Conservation (phyloP, 495 filamentous ascomycete genomes). For the Trichoderma erinaceum region DNA sequence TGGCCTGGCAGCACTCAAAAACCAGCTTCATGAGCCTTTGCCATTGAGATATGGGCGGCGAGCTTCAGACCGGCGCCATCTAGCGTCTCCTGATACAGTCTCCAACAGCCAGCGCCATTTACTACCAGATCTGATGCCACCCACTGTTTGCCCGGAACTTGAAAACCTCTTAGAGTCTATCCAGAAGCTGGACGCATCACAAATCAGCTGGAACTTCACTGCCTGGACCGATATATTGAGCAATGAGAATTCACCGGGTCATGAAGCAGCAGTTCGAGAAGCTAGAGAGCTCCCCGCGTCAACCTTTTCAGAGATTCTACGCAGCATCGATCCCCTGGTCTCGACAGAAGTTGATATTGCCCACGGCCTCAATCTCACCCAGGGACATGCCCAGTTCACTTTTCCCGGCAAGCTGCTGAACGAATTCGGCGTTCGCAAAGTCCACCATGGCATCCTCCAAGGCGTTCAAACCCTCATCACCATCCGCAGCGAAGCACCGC, state of each 20-base stretch:
- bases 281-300: slow-evolving; percentile 22
- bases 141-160: not conserved
- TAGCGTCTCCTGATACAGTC: not conserved
- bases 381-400: slow-evolving; percentile 25
- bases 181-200: not conserved
- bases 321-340: slow-evolving; percentile 30
- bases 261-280: not conserved
- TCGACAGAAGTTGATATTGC: slow-evolving; percentile 24
- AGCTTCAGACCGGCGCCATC: not conserved
- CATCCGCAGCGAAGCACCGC: slow-evolving; percentile 20
- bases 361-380: slow-evolving; percentile 19
- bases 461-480: slow-evolving; percentile 21
- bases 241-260: not conserved
- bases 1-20: not conserved
- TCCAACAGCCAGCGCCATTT: not conserved
- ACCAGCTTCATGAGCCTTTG: not conserved
- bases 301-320: slow-evolving; percentile 34
- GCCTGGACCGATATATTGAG: slow-evolving; percentile 1
- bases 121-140: not conserved
- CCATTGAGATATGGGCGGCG: not conserved
- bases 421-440: slow-evolving; percentile 27
- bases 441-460: slow-evolving; percentile 24
- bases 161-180: not conserved
- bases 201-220: slow-evolving; percentile 1
- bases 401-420: slow-evolving; percentile 26